Evolutionary conservation across 108 stramenopile genomes (phyloP), one percentile per base, ranked within the genome.

Genomic region (Pseudonitzschia multiseries): DNA sequence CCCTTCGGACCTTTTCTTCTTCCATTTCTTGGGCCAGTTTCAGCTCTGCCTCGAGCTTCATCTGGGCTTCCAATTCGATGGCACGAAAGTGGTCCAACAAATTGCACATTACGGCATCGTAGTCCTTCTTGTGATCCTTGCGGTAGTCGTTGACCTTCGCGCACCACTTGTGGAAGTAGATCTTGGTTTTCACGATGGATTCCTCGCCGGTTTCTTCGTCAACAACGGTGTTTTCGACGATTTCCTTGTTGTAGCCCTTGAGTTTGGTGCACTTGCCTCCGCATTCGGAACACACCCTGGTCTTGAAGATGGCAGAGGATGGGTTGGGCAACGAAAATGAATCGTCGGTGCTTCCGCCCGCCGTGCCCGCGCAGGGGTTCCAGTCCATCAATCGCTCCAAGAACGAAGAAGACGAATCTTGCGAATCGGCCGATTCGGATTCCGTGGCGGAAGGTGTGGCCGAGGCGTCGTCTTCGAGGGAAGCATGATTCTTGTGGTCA

Each of bases 131-230:
- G 57, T 57, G 57, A 26, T 57, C 57, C 22, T 26, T 3, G 8
- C 57, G 26, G 12, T 57, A 57, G 8, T 27, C 57, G 12, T 10
- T 21, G 20, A 57, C 13, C 1, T 10, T 12, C 17, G 8, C 12
- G 20, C 57, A 57, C 57, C 57, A 57, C 20, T 57, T 57, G 57
- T 57, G 57, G 22, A 29, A 20, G 29, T 57, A 57, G 22, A 57
- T 57, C 29, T 57, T 57, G 2, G 20, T 57, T 20, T 21, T 31
- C 17, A 14, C 18, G 46, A 14, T 48, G 46, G 17, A 8, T 57
- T 57, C 57, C 24, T 57, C 29, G 22, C 57, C 24, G 26, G 57
- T 57, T 57, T 26, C 57, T 6, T 57, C 57, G 12, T 57, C 57
- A 26, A 57, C 10, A 2, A 57, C 1, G 22, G 20, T 21, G 28